Evolutionary conservation across 2,329 filamentous ascomycete genomes (phyloP), one percentile per base, ranked within the genome.

Genomic region (Parasarocladium wereldwijsianum): DNA sequence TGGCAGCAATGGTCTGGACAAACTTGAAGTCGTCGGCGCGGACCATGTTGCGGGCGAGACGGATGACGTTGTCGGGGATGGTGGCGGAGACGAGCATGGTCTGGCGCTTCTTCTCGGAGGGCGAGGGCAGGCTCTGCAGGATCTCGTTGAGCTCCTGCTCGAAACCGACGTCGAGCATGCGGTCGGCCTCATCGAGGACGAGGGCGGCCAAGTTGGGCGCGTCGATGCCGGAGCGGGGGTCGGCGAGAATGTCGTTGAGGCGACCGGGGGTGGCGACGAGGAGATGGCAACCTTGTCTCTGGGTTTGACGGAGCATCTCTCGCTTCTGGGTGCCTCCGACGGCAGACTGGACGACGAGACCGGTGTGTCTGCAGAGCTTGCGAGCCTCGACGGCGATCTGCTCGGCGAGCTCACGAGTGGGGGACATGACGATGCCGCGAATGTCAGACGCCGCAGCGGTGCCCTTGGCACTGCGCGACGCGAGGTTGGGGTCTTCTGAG

Each of bases 41-140:
- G 50, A 96, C 76, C 40, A 83, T 84, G 40, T 60, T 56, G 35
- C 76, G 70, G 23, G 92, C 87, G 28, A 96, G 68, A 24, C 67
- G 57, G 40, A 93, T 75, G 25, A 98, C 87, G 38, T 85, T 72
- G 35, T 68, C 66, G 26, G 87, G 84, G 18, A 98, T 80, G 8
- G 90, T 98, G 25, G 90, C 90, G 10, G 87, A 96, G 52, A 93
- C 94, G 54, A 98, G 76, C 44, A 98, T 72, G 6, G 86, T 94
- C 53, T 98, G 90, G 29, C 87, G 75, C 32, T 78, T 65, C 36
- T 76, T 70, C 31, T 74, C 53, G 0, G 50, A 43, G 6, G 67
- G 65, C 26, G 66, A 56, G 3, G 87, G 87, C 8, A 94, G 64
- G 24, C 55, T 46, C 0, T 47, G 35, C 33, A 72, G 55, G 32